Percentiles rank a stretch among this genome's conserved stretches.
Evolutionary conservation across 352 stramenopile genomes (phyloP).

Genomic region (Pythium sp.): DNA sequence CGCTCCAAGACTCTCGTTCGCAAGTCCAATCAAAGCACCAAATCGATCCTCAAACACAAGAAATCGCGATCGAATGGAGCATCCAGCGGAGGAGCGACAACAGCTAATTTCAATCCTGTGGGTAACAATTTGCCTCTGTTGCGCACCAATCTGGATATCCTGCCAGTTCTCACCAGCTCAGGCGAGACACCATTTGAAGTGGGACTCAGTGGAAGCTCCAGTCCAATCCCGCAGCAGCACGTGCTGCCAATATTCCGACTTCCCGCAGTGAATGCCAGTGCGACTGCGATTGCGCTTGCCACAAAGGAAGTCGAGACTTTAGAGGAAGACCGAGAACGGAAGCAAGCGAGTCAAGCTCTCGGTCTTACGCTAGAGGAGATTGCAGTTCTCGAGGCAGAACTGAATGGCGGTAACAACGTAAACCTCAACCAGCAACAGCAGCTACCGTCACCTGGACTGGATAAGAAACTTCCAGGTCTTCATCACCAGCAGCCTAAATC

Average conservation of each 20-base stretch:
- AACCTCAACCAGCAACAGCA: neutral
- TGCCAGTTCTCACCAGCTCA: conserved; percentile 66
- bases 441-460: neutral
- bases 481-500: neutral
- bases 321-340: conserved; percentile 50
- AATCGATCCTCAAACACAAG: conserved; percentile 46
- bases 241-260: conserved; percentile 72
- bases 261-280: conserved; percentile 50
- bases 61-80: conserved; percentile 17
- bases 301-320: conserved; percentile 39
- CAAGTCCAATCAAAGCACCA: conserved; percentile 40
- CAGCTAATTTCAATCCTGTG: neutral
- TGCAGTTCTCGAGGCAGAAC: conserved; percentile 50
- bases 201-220: conserved; percentile 31
- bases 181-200: conserved; percentile 77
- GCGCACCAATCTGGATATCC: conserved; percentile 52
- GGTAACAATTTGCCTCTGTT: conserved; percentile 5
- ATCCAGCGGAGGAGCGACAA: neutral
- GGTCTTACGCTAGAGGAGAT: conserved; percentile 70
- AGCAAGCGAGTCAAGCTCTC: conserved; percentile 61
- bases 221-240: conserved; percentile 30
- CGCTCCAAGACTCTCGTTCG: conserved; percentile 42
- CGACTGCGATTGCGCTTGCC: conserved; percentile 33
- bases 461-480: conserved; percentile 10
- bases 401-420: conserved; percentile 22